Percentiles rank a stretch among this genome's conserved stretches.
phyloP scores from a whole-genome alignment of 768 basidiomycete species.

The Tulasnella sp. region DNA sequence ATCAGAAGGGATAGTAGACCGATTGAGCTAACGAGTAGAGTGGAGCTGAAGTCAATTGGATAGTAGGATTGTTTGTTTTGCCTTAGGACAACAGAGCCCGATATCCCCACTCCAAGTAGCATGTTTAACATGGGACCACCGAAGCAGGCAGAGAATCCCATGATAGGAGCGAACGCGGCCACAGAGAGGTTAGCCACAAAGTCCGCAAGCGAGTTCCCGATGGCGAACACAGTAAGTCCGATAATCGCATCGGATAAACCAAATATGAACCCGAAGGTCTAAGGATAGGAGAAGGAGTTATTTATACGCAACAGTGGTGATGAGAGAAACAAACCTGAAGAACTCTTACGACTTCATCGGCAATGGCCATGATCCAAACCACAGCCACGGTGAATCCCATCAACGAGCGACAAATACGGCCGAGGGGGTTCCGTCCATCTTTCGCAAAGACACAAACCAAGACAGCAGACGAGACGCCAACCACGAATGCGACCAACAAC shows the following conservation, averaged over 20 bases:
- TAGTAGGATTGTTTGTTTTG: constrained; percentile 46
- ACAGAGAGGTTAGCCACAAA: constrained; percentile 95
- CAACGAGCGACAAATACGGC: constrained; percentile 62
- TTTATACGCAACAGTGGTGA: not conserved
- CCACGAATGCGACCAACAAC: constrained; percentile 12
- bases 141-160: constrained; percentile 94
- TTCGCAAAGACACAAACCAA: constrained; percentile 25
- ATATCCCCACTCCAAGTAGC: constrained; percentile 80
- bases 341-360: constrained; percentile 88
- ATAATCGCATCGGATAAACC: constrained; percentile 96
- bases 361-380: constrained; percentile 98
- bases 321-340: constrained; percentile 43
- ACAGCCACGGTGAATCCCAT: constrained; percentile 86
- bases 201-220: constrained; percentile 93
- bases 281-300: constrained; percentile 14
- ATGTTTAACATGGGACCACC: constrained; percentile 90
- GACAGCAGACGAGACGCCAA: constrained; percentile 16
- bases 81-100: constrained; percentile 73
- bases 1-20: constrained; percentile 69
- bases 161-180: constrained; percentile 82
- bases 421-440: constrained; percentile 43
- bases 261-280: constrained; percentile 90
- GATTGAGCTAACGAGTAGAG: constrained; percentile 69
- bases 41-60: constrained; percentile 63
- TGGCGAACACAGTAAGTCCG: constrained; percentile 89